These are phyloP conservation scores for Suillus sp. DNA, from an alignment of 768 basidiomycete genomes.

Conservation along the genomic window DNA sequence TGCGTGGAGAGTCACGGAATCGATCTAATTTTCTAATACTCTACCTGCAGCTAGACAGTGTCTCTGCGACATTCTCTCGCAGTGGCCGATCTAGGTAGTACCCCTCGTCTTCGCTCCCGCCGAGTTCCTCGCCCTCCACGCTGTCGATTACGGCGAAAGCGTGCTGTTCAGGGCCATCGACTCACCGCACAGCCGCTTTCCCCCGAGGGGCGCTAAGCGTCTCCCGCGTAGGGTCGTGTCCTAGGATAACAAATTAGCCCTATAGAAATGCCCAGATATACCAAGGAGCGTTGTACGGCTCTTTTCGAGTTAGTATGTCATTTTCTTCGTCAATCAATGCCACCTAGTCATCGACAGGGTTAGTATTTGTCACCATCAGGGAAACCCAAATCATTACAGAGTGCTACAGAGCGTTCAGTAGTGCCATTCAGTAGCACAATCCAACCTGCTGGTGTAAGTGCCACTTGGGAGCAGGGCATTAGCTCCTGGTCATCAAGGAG, in stretches of 20 bases:
- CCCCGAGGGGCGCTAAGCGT: background rate
- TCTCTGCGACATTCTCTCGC: background rate
- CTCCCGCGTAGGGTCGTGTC: background rate
- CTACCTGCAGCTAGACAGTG: background rate
- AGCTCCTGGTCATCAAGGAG: background rate
- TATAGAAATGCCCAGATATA: background rate
- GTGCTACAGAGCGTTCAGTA: no score
- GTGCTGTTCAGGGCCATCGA: background rate
- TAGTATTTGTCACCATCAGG: background rate
- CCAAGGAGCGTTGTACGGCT: background rate
- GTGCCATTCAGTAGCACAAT: no score
- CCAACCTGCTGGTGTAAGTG: no score
- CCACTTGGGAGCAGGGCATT: background rate
- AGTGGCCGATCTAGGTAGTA: background rate
- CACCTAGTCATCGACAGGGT: background rate
- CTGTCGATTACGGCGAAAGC: background rate
- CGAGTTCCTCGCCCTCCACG: background rate
- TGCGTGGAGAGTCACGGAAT: background rate
- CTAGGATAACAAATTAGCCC: background rate
- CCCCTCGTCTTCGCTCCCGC: background rate
- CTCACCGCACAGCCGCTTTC: background rate
- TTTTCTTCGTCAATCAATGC: no score
- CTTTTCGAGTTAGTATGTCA: background rate
- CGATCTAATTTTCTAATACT: background rate
- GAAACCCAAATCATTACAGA: no score